Base-by-base conservation (phyloP, 2,329 filamentous ascomycete genomes). In the Talaromyces sp. region DNA sequence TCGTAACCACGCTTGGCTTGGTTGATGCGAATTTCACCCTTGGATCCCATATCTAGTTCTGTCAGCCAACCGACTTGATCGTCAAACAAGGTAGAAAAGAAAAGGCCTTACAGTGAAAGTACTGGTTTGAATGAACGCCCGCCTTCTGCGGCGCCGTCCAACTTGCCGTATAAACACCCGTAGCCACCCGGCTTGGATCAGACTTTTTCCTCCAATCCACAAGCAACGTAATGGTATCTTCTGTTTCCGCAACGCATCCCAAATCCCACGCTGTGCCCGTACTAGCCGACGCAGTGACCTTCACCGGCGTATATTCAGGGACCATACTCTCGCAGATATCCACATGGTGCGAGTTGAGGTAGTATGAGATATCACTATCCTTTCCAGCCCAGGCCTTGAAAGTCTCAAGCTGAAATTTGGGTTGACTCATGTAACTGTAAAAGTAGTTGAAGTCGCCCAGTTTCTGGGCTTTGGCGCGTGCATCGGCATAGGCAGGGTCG, bases 401-500 rank as follows among this genome's bases (percentile, higher is more conserved):
- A 0, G 93, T 97, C 83, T 96, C 91, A 57, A 97, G 86, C 81
- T 96, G 93, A 60, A 85, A 92, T 81, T 96, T 96, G 67, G 90
- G 91, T 83, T 97, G 93, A 59, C 88, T 92, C 93, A 97, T 96
- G 85, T 97, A 97, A 72, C 87, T 90, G 85, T 97, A 97, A 77
- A 96, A 97, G 84, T 97, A 97, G 83, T 96, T 97, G 87, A 97
- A 97, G 80, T 97, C 92, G 69, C 93, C 93, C 8, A 97, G 83
- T 62, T 83, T 87, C 74, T 87, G 81, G 14, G 92, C 91, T 71
- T 90, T 88, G 80, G 89, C 89, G 59, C 89, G 87, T 14, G 94
- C 94, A 77, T 97, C 93, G 14, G 91, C 87, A 81, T 97, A 97
- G 24, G 92, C 92, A 1, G 93, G 93, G 77, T 97, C 93, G 80